Percentiles rank a stretch among this genome's conserved stretches.
Evolutionary conservation across 2,329 filamentous ascomycete genomes (phyloP).

Genomic region (Byssothecium circinans): DNA sequence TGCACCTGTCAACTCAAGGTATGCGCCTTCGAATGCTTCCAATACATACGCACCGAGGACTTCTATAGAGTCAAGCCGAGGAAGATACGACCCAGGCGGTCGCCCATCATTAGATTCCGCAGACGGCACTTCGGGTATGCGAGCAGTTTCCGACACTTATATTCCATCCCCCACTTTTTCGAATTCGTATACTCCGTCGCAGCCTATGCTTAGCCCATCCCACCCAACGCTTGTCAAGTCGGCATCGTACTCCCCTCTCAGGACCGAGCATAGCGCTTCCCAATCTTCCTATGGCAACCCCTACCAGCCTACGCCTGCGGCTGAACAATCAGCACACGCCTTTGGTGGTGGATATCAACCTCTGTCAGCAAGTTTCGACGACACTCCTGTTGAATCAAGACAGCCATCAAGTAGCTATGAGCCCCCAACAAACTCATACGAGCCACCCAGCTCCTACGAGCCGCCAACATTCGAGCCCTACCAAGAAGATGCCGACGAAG

Average conservation of each 20-base stretch:
- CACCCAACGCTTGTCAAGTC: slow-evolving; percentile 27
- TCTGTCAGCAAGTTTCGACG: slow-evolving; percentile 29
- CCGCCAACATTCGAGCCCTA: slow-evolving; percentile 50
- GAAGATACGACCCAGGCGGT: slow-evolving; percentile 50
- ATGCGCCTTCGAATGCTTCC: slow-evolving; percentile 40
- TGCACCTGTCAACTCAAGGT: slow-evolving; percentile 40
- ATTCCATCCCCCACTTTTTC: slow-evolving; percentile 30
- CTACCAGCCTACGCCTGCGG: slow-evolving; percentile 33
- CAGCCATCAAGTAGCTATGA: slow-evolving; percentile 24
- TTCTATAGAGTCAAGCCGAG: slow-evolving; percentile 55
- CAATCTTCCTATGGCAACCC: slow-evolving; percentile 31
- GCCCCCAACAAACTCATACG: slow-evolving; percentile 28
- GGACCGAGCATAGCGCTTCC: slow-evolving; percentile 26
- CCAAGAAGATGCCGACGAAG: slow-evolving; percentile 49
- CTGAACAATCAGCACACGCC: slow-evolving; percentile 24
- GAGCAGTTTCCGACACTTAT: slow-evolving; percentile 35
- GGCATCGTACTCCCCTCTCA: slow-evolving; percentile 37
- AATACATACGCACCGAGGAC: slow-evolving; percentile 50
- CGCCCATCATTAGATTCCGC: slow-evolving; percentile 44
- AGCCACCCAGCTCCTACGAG: slow-evolving; percentile 32
- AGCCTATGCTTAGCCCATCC: slow-evolving; percentile 32
- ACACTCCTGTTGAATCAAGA: slow-evolving; percentile 9
- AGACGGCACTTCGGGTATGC: slow-evolving; percentile 23
- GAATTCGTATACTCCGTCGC: slow-evolving; percentile 33
- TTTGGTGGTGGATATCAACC: slow-evolving; percentile 34